A percentile compares a stretch with the other conserved stretches of the same genome.
Evolutionary conservation across 2,329 filamentous ascomycete species (phyloP).

Genomic region (Penicillium sp.): DNA sequence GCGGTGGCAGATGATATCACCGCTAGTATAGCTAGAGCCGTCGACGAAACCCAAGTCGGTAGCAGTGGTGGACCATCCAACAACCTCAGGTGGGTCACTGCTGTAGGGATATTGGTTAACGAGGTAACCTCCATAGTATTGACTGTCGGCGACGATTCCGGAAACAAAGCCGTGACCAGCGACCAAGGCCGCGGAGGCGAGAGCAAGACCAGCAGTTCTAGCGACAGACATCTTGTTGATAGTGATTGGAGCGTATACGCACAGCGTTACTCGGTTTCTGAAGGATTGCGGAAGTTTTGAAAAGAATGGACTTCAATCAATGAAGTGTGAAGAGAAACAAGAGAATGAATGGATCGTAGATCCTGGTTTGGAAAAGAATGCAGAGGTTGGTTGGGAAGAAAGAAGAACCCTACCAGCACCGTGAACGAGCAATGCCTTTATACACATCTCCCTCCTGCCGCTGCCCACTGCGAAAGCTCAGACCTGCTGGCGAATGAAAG

Average conservation of each 20-base stretch:
- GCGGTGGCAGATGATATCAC: slow-evolving; percentile 68
- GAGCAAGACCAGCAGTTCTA: slow-evolving; percentile 38
- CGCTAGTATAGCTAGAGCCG: slow-evolving; percentile 50
- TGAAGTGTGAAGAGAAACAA: slow-evolving; percentile 36
- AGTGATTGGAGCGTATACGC: slow-evolving; percentile 29
- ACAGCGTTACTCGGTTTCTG: slow-evolving; percentile 34
- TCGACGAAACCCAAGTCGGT: slow-evolving; percentile 61
- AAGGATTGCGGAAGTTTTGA: slow-evolving; percentile 34
- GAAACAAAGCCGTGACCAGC: slow-evolving; percentile 46
- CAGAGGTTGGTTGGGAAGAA: slow-evolving; percentile 30
- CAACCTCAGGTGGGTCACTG: slow-evolving; percentile 45
- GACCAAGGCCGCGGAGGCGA: slow-evolving; percentile 43
- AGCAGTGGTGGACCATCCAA: slow-evolving; percentile 61
- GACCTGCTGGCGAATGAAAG: slow-evolving; percentile 23
- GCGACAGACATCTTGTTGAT: slow-evolving; percentile 38
- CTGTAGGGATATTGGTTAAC: slow-evolving; percentile 41
- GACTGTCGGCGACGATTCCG: slow-evolving; percentile 41
- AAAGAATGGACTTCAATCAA: slow-evolving; percentile 42
- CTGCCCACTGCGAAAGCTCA: slow-evolving; percentile 17
- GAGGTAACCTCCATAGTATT: slow-evolving; percentile 48
- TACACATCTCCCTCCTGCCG: slow-evolving; percentile 9
- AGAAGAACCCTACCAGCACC: slow-evolving; percentile 10
- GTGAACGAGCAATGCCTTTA: slow-evolving; percentile 19
- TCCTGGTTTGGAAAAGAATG: slow-evolving; percentile 36
- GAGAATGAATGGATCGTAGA: slow-evolving; percentile 36